Conservation (phyloP, 2,329 filamentous ascomycete genomes). For the Diplodia intermedia region DNA sequence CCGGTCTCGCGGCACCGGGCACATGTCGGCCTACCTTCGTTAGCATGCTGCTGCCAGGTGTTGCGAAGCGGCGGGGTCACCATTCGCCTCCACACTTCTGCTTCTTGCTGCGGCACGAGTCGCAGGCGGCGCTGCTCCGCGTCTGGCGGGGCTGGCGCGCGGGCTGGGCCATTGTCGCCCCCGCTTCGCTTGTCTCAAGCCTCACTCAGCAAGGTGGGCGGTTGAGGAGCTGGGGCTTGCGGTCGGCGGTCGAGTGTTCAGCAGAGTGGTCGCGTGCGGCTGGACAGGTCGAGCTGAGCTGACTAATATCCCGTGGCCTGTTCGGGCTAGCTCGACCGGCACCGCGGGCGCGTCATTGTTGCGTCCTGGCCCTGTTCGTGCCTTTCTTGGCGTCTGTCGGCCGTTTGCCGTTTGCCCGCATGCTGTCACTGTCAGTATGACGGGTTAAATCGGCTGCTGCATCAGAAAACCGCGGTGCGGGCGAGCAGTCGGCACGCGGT, state of each 20-base stretch:
- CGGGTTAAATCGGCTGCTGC: background rate
- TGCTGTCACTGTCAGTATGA: background rate
- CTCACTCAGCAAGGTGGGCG: background rate
- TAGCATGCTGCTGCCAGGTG: background rate
- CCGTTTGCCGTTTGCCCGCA: background rate
- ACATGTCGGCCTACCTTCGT: slow-evolving; percentile 25
- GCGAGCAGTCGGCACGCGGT: background rate
- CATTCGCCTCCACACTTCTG: slow-evolving; percentile 33
- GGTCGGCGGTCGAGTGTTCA: background rate
- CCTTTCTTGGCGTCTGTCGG: background rate
- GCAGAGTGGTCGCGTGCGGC: background rate
- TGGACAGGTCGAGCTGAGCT: background rate
- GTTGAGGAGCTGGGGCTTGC: background rate
- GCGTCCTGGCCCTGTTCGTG: background rate
- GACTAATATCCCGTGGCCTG: slow-evolving; percentile 11
- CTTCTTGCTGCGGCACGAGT: slow-evolving; percentile 31
- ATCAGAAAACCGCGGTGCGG: background rate
- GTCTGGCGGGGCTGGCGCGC: slow-evolving; percentile 30
- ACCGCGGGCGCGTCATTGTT: background rate
- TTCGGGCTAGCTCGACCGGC: background rate
- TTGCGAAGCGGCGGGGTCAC: slow-evolving; percentile 15
- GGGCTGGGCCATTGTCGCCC: slow-evolving; percentile 25
- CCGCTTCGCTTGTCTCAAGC: background rate
- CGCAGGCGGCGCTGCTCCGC: slow-evolving; percentile 30
- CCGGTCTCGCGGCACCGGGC: slow-evolving; percentile 31